Evolutionary conservation across 805 yeast species (phyloP).

Genomic region (Starmerella cellae): DNA sequence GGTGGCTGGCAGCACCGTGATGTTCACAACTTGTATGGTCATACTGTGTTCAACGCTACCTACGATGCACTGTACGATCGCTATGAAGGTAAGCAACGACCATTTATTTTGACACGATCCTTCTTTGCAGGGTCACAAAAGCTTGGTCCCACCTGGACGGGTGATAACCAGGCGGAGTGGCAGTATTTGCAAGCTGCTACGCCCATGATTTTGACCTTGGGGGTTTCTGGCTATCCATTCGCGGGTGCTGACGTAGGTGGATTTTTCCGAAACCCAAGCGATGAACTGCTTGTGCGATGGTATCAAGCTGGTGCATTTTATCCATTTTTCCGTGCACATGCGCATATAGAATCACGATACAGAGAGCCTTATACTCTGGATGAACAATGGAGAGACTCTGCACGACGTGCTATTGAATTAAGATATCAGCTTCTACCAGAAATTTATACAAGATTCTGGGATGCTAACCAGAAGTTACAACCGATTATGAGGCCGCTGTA

Average conservation of each 20-base stretch:
- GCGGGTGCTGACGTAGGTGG: constrained; percentile 97
- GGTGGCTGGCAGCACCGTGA: constrained; percentile 86
- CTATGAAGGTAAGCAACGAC: constrained; percentile 41
- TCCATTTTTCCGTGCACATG: constrained; percentile 94
- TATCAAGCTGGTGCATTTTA: constrained; percentile 92
- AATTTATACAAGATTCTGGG: constrained; percentile 64
- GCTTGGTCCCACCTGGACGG: constrained; percentile 93
- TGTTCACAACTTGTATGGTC: constrained; percentile 74
- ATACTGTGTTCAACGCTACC: constrained; percentile 70
- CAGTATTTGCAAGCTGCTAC: constrained; percentile 64
- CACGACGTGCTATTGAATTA: constrained; percentile 45
- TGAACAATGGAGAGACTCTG: constrained; percentile 1
- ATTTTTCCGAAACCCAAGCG: constrained; percentile 77
- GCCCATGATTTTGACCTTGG: constrained; percentile 77
- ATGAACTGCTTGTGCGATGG: constrained; percentile 80
- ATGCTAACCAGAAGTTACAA: constrained; percentile 44
- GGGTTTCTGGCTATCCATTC: constrained; percentile 78
- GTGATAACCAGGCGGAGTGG: constrained; percentile 93
- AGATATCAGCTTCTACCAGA: constrained; percentile 70
- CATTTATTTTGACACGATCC: constrained; percentile 77
- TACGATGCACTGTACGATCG: constrained; percentile 49
- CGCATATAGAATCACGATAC: constrained; percentile 84
- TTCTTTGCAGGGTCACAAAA: constrained; percentile 86
- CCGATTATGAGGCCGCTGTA: constrained; percentile 44
- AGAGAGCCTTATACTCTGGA: constrained; percentile 77